Evolutionary conservation across 2,329 filamentous ascomycete genomes (phyloP).

Genomic region (Colletotrichum chlorophyti): DNA sequence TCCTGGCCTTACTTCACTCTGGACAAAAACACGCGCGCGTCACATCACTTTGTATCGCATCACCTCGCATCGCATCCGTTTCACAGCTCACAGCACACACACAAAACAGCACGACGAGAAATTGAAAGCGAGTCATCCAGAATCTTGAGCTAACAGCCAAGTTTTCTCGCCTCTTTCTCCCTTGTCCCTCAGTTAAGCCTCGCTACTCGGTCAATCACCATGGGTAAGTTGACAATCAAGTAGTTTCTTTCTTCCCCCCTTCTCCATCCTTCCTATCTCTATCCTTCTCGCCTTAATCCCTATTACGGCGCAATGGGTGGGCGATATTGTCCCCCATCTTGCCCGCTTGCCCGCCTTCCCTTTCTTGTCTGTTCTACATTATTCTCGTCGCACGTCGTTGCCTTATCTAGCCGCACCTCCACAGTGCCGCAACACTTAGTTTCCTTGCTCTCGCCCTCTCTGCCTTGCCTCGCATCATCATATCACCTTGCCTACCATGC

Average conservation of each 20-base stretch:
- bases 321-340: too few species aligned
- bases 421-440: background rate
- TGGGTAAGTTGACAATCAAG: background rate
- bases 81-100: background rate
- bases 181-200: background rate
- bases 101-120: background rate
- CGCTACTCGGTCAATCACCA: background rate
- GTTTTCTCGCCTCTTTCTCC: background rate
- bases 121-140: background rate
- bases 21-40: conserved; percentile 21
- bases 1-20: background rate
- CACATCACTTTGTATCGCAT: conserved; percentile 16
- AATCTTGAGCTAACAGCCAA: background rate
- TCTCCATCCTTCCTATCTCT: background rate
- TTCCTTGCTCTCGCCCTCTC: background rate
- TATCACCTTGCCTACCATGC: background rate
- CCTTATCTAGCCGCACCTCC: background rate
- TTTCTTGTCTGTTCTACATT: background rate
- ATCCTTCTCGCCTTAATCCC: background rate
- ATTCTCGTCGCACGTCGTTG: too few species aligned
- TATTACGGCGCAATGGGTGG: too few species aligned
- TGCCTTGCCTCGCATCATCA: background rate
- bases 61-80: conserved; percentile 14
- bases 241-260: background rate
- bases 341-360: background rate